A percentile compares a stretch with the other conserved stretches of the same genome.
Conservation (phyloP, 2,329 filamentous ascomycete genomes). For the Stemphylium lycopersici region DNA sequence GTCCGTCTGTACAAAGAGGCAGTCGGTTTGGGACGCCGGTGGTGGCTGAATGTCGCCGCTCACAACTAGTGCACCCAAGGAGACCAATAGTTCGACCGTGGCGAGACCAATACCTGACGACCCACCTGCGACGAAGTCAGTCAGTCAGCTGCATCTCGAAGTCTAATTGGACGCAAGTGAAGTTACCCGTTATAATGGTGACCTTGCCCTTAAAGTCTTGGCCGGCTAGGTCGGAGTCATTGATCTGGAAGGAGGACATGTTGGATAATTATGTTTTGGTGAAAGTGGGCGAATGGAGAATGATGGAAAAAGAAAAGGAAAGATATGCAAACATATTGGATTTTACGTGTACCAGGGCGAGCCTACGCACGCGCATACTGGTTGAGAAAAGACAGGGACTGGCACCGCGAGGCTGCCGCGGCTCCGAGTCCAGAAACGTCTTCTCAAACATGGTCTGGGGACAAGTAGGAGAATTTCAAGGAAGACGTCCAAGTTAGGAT, state of each 20-base stretch:
- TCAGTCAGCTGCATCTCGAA: not conserved
- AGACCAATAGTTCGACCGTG: slow-evolving; percentile 59
- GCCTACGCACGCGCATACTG: slow-evolving; percentile 1
- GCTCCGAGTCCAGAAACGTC: not conserved
- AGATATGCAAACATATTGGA: slow-evolving; percentile 8
- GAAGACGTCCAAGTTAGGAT: not conserved
- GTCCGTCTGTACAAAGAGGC: slow-evolving; percentile 45
- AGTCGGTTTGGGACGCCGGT: slow-evolving; percentile 17
- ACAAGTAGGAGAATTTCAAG: slow-evolving; percentile 4
- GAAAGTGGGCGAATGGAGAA: slow-evolving; percentile 1
- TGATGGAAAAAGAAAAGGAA: not conserved
- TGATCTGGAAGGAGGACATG: slow-evolving; percentile 31
- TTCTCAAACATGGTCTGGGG: slow-evolving; percentile 7
- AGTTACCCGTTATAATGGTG: slow-evolving; percentile 27
- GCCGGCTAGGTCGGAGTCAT: slow-evolving; percentile 25
- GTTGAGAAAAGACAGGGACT: not conserved
- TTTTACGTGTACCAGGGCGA: not conserved
- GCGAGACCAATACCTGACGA: slow-evolving; percentile 66
- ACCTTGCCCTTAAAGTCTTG: slow-evolving; percentile 25
- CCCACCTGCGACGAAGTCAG: slow-evolving; percentile 50
- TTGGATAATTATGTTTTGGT: slow-evolving; percentile 1
- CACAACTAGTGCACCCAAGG: slow-evolving; percentile 61
- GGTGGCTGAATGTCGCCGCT: slow-evolving; percentile 59
- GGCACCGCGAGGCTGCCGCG: slow-evolving; percentile 1
- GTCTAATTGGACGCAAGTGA: not conserved